These are phyloP conservation scores for Trebouxia sp. DNA, from an alignment of 139 green algal genomes.

Conservation along the genomic window DNA sequence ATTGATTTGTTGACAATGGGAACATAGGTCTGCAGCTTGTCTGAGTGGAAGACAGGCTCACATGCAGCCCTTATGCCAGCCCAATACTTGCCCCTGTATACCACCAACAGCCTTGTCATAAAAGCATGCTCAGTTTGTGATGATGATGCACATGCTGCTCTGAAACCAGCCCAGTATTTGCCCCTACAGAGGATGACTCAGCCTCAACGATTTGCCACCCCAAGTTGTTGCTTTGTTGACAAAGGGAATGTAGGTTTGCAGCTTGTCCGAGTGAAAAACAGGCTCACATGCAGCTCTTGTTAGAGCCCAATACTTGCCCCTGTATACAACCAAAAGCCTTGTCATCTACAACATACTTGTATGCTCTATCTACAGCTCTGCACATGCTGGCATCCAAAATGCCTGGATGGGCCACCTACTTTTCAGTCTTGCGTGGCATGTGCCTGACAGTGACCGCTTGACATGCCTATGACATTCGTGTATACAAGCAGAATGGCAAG, in stretches of 20 bases:
- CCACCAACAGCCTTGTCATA: too few relatives aligned
- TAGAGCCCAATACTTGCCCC: not conserved
- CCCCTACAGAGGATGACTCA: too few relatives aligned
- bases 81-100: not conserved
- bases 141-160: not conserved
- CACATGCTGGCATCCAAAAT: too few relatives aligned
- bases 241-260: not conserved
- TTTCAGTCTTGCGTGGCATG: too few relatives aligned
- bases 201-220: too few relatives aligned
- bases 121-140: not conserved
- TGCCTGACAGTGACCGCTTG: too few relatives aligned
- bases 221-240: not conserved
- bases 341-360: too few relatives aligned
- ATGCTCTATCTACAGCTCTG: not conserved
- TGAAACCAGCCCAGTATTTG: not conserved
- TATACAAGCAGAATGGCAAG: too few relatives aligned
- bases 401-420: too few relatives aligned
- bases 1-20: not conserved
- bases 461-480: too few relatives aligned
- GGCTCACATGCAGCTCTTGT: not conserved
- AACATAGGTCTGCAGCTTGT: not conserved
- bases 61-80: not conserved
- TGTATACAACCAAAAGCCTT: too few relatives aligned
- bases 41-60: conserved; percentile 13
- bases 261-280: conserved; percentile 8